These are phyloP conservation scores for Medicago truncatula DNA, from an alignment of 306 rosid species.

Conservation along the genomic window MtrunA17r5.0-ANR NC_053047.1:110001-110500, in stretches of 20 bases:
- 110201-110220: not conserved
- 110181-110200: not conserved
- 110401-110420: conserved; percentile 11
- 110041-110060: not conserved
- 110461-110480: conserved; percentile 12
- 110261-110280: conserved; percentile 25
- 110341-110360: not conserved
- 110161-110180: no score
- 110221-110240: conserved; percentile 17
- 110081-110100: conserved; percentile 20
- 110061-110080: conserved; percentile 1
- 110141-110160: not conserved
- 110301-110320: conserved; percentile 2
- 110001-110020: not conserved
- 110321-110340: conserved; percentile 15
- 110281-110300: conserved; percentile 20
- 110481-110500: not conserved
- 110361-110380: conserved; percentile 19
- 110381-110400: conserved; percentile 24
- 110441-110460: conserved; percentile 2
- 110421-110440: not conserved
- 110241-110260: not conserved
- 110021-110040: conserved; percentile 27
- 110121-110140: conserved; percentile 1
- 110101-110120: not conserved